Evolutionary conservation across 768 basidiomycete genomes (phyloP).

Genomic region (Filobasidium wieringae): DNA sequence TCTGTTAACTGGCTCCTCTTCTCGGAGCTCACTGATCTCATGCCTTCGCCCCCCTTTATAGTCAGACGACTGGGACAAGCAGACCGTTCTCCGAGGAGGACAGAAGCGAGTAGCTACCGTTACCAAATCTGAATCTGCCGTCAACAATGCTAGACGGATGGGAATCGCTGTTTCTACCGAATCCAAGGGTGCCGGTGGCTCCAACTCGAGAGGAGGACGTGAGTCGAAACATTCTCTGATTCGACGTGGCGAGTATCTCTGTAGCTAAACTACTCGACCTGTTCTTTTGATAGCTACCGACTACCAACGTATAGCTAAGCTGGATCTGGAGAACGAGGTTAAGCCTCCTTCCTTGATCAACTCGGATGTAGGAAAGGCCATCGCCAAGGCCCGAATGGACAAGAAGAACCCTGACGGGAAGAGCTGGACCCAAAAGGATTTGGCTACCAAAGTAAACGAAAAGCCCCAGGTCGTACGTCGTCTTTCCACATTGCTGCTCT

Average conservation of each 20-base stretch:
- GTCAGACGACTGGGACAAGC: conserved; percentile 29
- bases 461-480: conserved; percentile 48
- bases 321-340: conserved; percentile 90
- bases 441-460: conserved; percentile 86
- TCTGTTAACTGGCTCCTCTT: not conserved
- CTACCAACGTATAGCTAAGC: conserved; percentile 83
- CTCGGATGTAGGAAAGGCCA: conserved; percentile 49
- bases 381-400: conserved; percentile 66
- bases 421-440: conserved; percentile 71
- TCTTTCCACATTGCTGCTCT: not conserved
- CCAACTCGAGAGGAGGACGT: not conserved
- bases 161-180: conserved; percentile 27
- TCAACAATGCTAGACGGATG: conserved; percentile 28
- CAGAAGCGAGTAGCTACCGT: conserved; percentile 21
- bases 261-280: not conserved
- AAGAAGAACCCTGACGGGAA: conserved; percentile 45
- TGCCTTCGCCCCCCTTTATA: not conserved
- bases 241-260: not conserved
- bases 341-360: conserved; percentile 74
- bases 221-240: not conserved
- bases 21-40: not conserved
- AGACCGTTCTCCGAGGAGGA: conserved; percentile 22
- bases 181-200: conserved; percentile 24
- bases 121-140: conserved; percentile 19
- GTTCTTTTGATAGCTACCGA: conserved; percentile 55